These are phyloP conservation scores for Umbilicus rupestris DNA, from an alignment of 164 flowering plant species.

Conservation along the genomic window DNA sequence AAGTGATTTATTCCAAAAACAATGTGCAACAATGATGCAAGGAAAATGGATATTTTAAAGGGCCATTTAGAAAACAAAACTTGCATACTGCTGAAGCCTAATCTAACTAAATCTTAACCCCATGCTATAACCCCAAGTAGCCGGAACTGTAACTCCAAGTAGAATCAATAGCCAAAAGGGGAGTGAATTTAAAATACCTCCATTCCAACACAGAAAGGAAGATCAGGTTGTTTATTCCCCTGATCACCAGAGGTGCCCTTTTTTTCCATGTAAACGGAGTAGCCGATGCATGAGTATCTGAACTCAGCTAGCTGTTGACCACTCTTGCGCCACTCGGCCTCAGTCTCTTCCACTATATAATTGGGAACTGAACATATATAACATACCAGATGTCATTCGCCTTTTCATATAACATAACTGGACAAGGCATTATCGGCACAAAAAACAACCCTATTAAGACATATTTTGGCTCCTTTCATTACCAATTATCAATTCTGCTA, in stretches of 20 bases:
- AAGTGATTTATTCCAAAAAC: neutral
- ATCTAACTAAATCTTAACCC: too few relatives aligned
- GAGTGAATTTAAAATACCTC: neutral
- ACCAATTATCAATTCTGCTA: too few relatives aligned
- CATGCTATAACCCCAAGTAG: too few relatives aligned
- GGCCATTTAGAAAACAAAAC: neutral
- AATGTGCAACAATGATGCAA: neutral
- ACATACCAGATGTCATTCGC: neutral
- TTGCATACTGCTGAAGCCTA: neutral
- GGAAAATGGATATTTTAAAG: neutral
- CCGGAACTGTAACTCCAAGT: neutral
- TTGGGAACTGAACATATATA: neutral
- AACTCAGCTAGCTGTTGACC: neutral
- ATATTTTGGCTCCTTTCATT: too few relatives aligned
- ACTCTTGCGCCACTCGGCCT: neutral
- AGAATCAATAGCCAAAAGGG: neutral
- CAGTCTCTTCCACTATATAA: neutral
- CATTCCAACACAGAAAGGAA: slow-evolving; percentile 1
- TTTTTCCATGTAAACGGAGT: slow-evolving; percentile 2
- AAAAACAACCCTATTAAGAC: too few relatives aligned
- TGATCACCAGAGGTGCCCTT: neutral
- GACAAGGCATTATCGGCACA: neutral
- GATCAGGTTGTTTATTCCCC: neutral
- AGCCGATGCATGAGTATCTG: slow-evolving; percentile 5
- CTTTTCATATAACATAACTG: neutral